A percentile compares a stretch with the other conserved stretches of the same genome.
Conservation (phyloP, 768 basidiomycete species). For the Amanita polypyramis region DNA sequence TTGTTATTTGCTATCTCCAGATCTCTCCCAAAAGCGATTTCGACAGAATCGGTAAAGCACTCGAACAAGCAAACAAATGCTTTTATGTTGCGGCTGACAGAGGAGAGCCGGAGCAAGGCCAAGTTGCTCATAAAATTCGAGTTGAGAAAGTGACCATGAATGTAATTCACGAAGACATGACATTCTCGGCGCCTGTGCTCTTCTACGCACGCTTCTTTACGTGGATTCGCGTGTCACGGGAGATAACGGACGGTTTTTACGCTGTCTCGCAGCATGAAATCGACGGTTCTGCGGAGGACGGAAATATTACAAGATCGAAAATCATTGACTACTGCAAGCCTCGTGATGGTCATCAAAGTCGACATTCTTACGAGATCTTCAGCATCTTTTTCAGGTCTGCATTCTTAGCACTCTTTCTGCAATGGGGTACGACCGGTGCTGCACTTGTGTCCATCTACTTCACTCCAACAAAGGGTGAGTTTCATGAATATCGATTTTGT, state of each 20-base stretch:
- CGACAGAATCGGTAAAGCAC: slow-evolving; percentile 18
- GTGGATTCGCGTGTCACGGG: slow-evolving; percentile 7
- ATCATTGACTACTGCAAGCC: background rate
- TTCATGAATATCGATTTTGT: background rate
- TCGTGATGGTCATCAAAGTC: slow-evolving; percentile 12
- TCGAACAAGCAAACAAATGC: slow-evolving; percentile 21
- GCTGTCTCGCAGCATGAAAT: background rate
- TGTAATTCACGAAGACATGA: slow-evolving; percentile 6
- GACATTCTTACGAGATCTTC: slow-evolving; percentile 11
- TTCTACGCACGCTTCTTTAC: slow-evolving; percentile 11
- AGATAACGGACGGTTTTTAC: background rate
- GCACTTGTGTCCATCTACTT: slow-evolving; percentile 14
- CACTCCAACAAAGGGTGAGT: slow-evolving; percentile 14
- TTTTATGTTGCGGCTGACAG: slow-evolving; percentile 16
- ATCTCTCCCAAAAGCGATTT: slow-evolving; percentile 32
- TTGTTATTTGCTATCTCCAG: slow-evolving; percentile 32
- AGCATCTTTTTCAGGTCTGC: slow-evolving; percentile 13
- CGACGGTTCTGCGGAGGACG: background rate
- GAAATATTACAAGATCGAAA: background rate
- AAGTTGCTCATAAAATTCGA: background rate
- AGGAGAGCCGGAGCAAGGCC: background rate
- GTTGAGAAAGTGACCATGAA: background rate
- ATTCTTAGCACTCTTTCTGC: slow-evolving; percentile 10
- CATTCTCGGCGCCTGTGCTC: slow-evolving; percentile 10
- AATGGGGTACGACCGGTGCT: slow-evolving; percentile 15